Evolutionary conservation across 768 basidiomycete species (phyloP).

Genomic region (Multifurca ochricompacta): DNA sequence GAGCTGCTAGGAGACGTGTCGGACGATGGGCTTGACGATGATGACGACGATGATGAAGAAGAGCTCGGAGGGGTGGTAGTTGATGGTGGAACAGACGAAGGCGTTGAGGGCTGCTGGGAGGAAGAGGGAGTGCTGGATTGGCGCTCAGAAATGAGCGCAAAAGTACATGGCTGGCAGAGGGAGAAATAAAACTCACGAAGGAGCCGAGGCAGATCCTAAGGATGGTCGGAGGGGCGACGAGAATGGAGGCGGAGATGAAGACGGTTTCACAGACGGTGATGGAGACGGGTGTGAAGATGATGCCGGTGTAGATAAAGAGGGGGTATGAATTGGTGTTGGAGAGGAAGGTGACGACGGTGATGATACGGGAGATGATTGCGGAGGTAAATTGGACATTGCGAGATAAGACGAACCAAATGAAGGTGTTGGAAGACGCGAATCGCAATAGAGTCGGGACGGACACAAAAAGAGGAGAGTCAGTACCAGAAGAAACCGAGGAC

Average conservation of each 20-base stretch:
- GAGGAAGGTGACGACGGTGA: constrained; percentile 10
- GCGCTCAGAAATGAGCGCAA: neutral
- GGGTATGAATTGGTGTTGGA: neutral
- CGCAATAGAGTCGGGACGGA: neutral
- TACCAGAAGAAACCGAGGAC: constrained; percentile 35
- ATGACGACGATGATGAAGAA: constrained; percentile 2
- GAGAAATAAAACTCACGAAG: neutral
- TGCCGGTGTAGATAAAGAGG: neutral
- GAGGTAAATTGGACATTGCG: constrained; percentile 20
- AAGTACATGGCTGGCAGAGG: neutral
- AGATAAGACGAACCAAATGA: neutral
- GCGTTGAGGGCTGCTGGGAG: constrained; percentile 5
- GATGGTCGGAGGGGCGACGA: constrained; percentile 21
- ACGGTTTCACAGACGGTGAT: constrained; percentile 17
- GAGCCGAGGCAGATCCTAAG: constrained; percentile 19
- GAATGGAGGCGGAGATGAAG: constrained; percentile 20
- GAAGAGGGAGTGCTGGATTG: constrained; percentile 18
- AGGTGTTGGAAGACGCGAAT: neutral
- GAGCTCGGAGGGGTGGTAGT: constrained; percentile 14
- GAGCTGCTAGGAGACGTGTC: neutral
- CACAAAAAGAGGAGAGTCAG: constrained; percentile 21
- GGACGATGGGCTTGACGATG: neutral
- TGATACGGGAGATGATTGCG: constrained; percentile 17
- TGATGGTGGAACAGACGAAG: constrained; percentile 7
- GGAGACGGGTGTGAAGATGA: constrained; percentile 4